Conservation (phyloP, 2,329 filamentous ascomycete species). For the Phialophora macrospora region DNA sequence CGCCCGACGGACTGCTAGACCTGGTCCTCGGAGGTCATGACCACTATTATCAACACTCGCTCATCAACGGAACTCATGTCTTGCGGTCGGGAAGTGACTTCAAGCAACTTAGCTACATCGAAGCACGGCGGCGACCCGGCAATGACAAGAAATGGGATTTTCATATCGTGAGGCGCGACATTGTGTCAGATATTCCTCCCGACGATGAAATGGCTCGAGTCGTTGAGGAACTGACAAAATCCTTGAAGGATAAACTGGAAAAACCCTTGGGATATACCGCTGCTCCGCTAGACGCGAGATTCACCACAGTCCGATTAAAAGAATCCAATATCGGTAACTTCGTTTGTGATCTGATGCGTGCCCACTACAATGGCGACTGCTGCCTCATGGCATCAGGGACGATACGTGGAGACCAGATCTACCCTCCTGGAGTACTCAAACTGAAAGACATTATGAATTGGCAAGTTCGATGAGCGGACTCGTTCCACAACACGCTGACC, state of each 20-base stretch:
- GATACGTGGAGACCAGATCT: constrained; percentile 85
- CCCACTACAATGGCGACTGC: constrained; percentile 80
- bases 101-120: constrained; percentile 87
- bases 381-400: constrained; percentile 84
- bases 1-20: constrained; percentile 73
- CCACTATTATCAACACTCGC: constrained; percentile 79
- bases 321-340: constrained; percentile 92
- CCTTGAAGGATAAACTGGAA: constrained; percentile 75
- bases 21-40: constrained; percentile 89
- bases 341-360: constrained; percentile 87
- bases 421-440: constrained; percentile 76
- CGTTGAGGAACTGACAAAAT: constrained; percentile 71
- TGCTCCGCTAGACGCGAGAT: constrained; percentile 81
- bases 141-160: constrained; percentile 72
- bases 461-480: constrained; percentile 16
- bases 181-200: constrained; percentile 70
- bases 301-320: constrained; percentile 74
- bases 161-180: constrained; percentile 74
- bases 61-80: constrained; percentile 80
- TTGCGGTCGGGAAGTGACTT: constrained; percentile 90
- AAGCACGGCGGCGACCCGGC: constrained; percentile 64
- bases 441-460: constrained; percentile 85
- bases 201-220: constrained; percentile 66
- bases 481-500: neutral
- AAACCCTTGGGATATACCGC: constrained; percentile 84